Base-by-base conservation (phyloP, 306 rosid genomes). In the Parietaria judaica region DNA sequence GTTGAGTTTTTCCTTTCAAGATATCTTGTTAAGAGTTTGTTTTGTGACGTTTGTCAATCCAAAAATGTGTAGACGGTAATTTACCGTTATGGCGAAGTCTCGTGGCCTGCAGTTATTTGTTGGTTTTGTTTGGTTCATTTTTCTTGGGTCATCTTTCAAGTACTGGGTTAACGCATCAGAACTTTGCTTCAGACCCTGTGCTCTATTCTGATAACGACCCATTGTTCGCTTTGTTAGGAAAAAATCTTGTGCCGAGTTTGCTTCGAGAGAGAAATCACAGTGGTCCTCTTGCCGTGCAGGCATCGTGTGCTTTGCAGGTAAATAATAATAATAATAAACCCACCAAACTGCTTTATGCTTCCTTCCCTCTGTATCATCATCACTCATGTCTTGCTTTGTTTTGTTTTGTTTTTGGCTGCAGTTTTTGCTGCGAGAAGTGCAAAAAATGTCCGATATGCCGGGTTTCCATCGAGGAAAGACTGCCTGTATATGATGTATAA, bases 271-370 rank as follows among this genome's bases (percentile, higher is more conserved):
- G 95, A 94, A 69, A 94, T 94, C 66, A 74, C 84, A n/a, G 79
- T 89, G 36, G 97, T 94, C 61, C 71, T 94, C 61, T 94, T 94
- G 66, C 99, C 99, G 8, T 94, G 99, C 16, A 69, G 94, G 78
- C 99, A 94, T 67, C 94, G 89, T 0, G 77, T 86, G 58, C 91
- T 94, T 69, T 94, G 99, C 97, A 74, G 90, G 99, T 94, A 81
- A 11, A 9, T 17, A n/a, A 17, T 0, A 4, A 10, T 1, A 49
- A 1, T 0, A 49, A 7, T 11, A n/a, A n/a, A n/a, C n/a, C n/a
- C 14, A 11, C 53, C 50, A 46, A 49, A 49, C 14, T 49, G 14
- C 5, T 49, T 5, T 2, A 12, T 5, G 16, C 49, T 47, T 15
- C 36, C 15, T 11, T 68, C 36, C 35, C 16, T 23, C 16, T 46